Evolutionary conservation across 2,329 filamentous ascomycete species (phyloP).

Genomic region (Teratosphaeria epicoccoides): DNA sequence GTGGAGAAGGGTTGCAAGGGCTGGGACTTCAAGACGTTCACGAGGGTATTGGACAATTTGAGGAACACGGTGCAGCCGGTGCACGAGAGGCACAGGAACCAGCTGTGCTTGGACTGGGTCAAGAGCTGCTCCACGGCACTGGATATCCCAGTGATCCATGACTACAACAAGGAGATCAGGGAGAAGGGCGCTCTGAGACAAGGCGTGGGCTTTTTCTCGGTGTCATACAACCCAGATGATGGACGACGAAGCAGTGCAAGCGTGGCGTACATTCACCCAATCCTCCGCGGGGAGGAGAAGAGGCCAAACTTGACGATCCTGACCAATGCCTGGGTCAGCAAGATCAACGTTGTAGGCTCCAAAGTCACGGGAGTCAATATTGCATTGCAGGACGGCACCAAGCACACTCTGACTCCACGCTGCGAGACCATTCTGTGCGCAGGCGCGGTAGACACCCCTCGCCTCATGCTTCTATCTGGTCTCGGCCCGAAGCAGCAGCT

Average conservation of each 20-base stretch:
- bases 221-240: slow-evolving; percentile 84
- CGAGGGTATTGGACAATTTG: slow-evolving; percentile 68
- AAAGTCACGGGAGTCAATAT: slow-evolving; percentile 65
- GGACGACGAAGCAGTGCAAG: slow-evolving; percentile 75
- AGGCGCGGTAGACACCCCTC: slow-evolving; percentile 71
- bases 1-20: slow-evolving; percentile 69
- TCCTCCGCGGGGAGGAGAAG: slow-evolving; percentile 71
- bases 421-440: slow-evolving; percentile 71
- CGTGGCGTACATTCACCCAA: slow-evolving; percentile 87
- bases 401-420: slow-evolving; percentile 48
- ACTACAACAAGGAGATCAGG: slow-evolving; percentile 80
- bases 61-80: slow-evolving; percentile 87
- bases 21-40: slow-evolving; percentile 81
- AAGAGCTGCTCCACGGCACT: slow-evolving; percentile 67
- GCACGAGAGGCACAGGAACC: slow-evolving; percentile 73
- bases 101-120: slow-evolving; percentile 86
- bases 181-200: slow-evolving; percentile 60
- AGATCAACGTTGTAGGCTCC: slow-evolving; percentile 60
- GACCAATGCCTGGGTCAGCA: slow-evolving; percentile 79
- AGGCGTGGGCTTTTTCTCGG: slow-evolving; percentile 80
- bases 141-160: slow-evolving; percentile 67
- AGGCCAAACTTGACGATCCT: slow-evolving; percentile 75
- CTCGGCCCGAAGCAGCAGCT: slow-evolving; percentile 41
- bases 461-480: slow-evolving; percentile 46
- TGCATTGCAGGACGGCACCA: slow-evolving; percentile 50